A percentile compares a stretch with the other conserved stretches of the same genome.
Evolutionary conservation across 306 rosid genomes (phyloP).

Genomic region (Fagus sylvatica): DNA sequence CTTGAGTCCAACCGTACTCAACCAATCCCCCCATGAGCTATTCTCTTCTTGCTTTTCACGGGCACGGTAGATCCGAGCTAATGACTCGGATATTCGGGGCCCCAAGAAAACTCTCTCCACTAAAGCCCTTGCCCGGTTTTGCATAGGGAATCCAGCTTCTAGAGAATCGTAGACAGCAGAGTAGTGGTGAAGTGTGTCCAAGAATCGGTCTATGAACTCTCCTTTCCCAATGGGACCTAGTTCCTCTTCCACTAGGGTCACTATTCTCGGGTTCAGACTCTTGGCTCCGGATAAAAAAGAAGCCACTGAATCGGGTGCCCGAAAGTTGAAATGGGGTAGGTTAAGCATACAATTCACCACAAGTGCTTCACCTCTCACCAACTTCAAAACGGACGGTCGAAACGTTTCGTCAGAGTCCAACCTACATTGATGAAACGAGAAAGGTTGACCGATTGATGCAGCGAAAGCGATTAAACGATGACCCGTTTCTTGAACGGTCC

Average conservation of each 20-base stretch:
- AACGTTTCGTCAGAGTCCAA: constrained; percentile 79
- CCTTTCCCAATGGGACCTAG: constrained; percentile 23
- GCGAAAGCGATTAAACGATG: constrained; percentile 71
- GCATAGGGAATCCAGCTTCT: constrained; percentile 78
- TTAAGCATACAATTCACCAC: constrained; percentile 80
- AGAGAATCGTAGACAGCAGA: constrained; percentile 80
- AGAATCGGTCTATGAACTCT: constrained; percentile 61
- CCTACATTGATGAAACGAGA: constrained; percentile 85
- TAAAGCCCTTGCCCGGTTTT: constrained; percentile 56
- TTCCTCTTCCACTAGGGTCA: constrained; percentile 75
- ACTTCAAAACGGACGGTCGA: constrained; percentile 48
- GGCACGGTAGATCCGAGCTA: constrained; percentile 51
- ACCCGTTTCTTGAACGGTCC: constrained; percentile 75
- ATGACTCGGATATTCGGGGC: constrained; percentile 56
- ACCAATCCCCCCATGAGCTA: constrained; percentile 61
- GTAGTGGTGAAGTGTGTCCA: constrained; percentile 69
- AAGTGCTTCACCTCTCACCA: constrained; percentile 74
- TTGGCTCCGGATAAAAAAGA: constrained; percentile 69
- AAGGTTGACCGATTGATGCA: constrained; percentile 67
- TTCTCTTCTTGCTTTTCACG: constrained; percentile 27
- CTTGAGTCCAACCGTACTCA: constrained; percentile 47
- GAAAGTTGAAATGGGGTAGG: constrained; percentile 67
- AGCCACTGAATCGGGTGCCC: constrained; percentile 53
- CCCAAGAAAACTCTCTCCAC: constrained; percentile 83
- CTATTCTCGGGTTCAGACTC: constrained; percentile 49